Conservation (phyloP, 257 asterid genomes). For the Gentiana straminea region DNA sequence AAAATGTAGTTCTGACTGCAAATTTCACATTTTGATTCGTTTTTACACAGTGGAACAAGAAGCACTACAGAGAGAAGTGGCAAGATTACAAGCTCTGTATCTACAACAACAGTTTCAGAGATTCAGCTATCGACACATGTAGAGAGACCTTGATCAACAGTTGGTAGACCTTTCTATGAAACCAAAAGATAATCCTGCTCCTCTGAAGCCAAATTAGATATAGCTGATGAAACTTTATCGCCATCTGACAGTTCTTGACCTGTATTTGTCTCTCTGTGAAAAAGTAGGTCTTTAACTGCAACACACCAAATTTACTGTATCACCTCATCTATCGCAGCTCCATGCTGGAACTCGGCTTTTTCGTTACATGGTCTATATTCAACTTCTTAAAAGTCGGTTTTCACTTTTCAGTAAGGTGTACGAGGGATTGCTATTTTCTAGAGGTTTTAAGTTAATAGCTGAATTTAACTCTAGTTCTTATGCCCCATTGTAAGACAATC, state of each 20-base stretch:
- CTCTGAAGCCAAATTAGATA: constrained; percentile 44
- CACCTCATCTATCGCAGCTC: too few relatives aligned
- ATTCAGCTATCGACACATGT: constrained; percentile 25
- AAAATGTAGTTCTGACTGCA: too few relatives aligned
- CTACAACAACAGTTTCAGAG: constrained; percentile 11
- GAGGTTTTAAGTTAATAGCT: too few relatives aligned
- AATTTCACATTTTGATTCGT: neutral
- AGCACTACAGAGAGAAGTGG: constrained; percentile 76
- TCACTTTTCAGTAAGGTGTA: too few relatives aligned
- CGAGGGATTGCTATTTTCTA: too few relatives aligned
- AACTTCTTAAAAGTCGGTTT: too few relatives aligned
- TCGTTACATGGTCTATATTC: too few relatives aligned
- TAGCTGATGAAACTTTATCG: constrained; percentile 13
- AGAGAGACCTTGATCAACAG: constrained; percentile 66
- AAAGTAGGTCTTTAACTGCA: too few relatives aligned
- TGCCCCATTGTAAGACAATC: too few relatives aligned
- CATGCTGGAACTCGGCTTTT: too few relatives aligned
- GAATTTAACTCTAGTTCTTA: too few relatives aligned
- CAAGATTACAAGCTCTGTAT: constrained; percentile 57
- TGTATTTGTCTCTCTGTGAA: constrained; percentile 16
- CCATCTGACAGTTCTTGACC: constrained; percentile 16
- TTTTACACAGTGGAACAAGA: constrained; percentile 77
- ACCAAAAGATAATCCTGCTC: constrained; percentile 41
- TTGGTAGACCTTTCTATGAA: constrained; percentile 67
- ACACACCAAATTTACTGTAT: too few relatives aligned